Conservation (phyloP, 192 early-diverging fungal genomes). For the Allomyces arbusculus region DNA sequence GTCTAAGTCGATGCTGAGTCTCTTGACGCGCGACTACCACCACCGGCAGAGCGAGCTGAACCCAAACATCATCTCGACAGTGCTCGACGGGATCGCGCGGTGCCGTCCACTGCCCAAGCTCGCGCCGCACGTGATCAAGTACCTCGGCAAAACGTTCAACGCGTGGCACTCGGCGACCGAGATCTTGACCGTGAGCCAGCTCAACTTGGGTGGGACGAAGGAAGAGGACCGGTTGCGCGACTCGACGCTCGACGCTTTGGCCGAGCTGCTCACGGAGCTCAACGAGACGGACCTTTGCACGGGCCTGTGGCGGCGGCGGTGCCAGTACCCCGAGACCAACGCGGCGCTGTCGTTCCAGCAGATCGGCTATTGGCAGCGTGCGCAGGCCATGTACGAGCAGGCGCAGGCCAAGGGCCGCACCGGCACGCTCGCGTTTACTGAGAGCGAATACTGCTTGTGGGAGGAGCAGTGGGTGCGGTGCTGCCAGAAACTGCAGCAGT, state of each 20-base stretch:
- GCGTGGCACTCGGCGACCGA: slow-evolving; percentile 80
- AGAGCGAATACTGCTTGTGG: slow-evolving; percentile 93
- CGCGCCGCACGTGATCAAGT: slow-evolving; percentile 83
- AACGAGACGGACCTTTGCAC: slow-evolving; percentile 82
- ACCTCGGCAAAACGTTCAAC: slow-evolving; percentile 74
- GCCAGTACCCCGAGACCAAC: slow-evolving; percentile 80
- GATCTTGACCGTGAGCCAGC: slow-evolving; percentile 51
- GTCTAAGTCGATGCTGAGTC: slow-evolving; percentile 54
- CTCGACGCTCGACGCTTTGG: slow-evolving; percentile 70
- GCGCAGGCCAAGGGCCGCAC: slow-evolving; percentile 81
- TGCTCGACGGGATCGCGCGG: slow-evolving; percentile 66
- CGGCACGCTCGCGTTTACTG: slow-evolving; percentile 66
- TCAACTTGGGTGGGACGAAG: slow-evolving; percentile 26
- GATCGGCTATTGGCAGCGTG: slow-evolving; percentile 74
- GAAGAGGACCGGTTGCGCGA: slow-evolving; percentile 78
- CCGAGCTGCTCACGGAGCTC: slow-evolving; percentile 62
- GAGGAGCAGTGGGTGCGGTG: slow-evolving; percentile 90
- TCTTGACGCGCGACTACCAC: slow-evolving; percentile 86
- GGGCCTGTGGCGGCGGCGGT: slow-evolving; percentile 78
- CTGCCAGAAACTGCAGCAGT: slow-evolving; percentile 80
- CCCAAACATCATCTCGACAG: slow-evolving; percentile 87
- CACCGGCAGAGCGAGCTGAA: slow-evolving; percentile 47
- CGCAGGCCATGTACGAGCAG: slow-evolving; percentile 75
- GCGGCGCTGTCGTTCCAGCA: slow-evolving; percentile 91
- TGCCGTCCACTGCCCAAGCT: slow-evolving; percentile 52